Percentiles rank a stretch among this genome's conserved stretches.
These are phyloP conservation scores for Murraya paniculata DNA, from an alignment of 345 rosid genomes.

Conservation along the genomic window DNA sequence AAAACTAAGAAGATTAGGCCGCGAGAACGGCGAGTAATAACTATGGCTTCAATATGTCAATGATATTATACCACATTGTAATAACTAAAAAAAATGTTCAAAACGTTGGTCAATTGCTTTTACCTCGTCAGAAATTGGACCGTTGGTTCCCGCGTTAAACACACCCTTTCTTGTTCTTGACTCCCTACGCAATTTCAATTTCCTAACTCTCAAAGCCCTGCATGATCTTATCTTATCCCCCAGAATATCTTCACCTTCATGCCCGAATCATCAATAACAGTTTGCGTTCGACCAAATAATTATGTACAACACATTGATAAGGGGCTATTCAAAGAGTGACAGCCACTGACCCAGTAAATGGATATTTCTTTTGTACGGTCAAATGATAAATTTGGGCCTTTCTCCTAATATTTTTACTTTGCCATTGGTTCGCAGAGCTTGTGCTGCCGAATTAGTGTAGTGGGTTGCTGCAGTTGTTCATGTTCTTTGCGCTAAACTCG, in stretches of 20 bases:
- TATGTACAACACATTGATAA: slow-evolving; percentile 26
- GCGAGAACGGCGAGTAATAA: no score
- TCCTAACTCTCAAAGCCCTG: slow-evolving; percentile 11
- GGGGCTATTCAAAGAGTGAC: slow-evolving; percentile 23
- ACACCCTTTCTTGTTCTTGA: neutral
- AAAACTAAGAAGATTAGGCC: no score
- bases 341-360: no score
- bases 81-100: no score
- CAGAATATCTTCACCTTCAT: slow-evolving; percentile 33
- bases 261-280: slow-evolving; percentile 3
- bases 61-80: no score
- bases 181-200: neutral
- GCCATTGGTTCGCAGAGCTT: slow-evolving; percentile 41
- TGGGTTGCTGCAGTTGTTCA: slow-evolving; percentile 30
- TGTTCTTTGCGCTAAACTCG: slow-evolving; percentile 24
- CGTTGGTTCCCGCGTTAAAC: slow-evolving; percentile 17
- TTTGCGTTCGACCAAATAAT: slow-evolving; percentile 22
- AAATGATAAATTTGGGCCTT: slow-evolving; percentile 22
- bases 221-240: neutral
- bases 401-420: slow-evolving; percentile 39
- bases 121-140: slow-evolving; percentile 3
- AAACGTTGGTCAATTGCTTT: neutral
- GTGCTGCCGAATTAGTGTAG: slow-evolving; percentile 11
- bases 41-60: no score
- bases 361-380: no score